These are phyloP conservation scores for Trametes sp. DNA, from an alignment of 1,284 basidiomycete genomes.

Conservation along the genomic window DNA sequence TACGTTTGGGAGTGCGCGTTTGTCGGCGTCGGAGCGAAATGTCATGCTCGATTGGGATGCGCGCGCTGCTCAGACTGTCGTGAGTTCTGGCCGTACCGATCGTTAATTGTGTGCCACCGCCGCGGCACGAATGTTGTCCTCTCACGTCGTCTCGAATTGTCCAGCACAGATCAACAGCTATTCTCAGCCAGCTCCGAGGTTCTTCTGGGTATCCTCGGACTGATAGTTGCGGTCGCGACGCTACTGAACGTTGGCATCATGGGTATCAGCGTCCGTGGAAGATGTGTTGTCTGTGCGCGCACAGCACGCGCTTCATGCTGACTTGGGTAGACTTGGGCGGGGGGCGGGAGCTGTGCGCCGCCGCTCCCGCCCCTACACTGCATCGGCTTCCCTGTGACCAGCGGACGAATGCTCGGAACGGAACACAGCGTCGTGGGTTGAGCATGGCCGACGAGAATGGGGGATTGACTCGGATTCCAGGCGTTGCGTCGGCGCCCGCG, in stretches of 20 bases:
- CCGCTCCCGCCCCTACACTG: conserved; percentile 2
- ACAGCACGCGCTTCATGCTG: conserved; percentile 13
- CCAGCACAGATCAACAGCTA: background rate
- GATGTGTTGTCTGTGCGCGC: conserved; percentile 7
- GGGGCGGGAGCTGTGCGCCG: conserved; percentile 2
- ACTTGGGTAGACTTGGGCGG: background rate
- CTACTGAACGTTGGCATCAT: conserved; percentile 21
- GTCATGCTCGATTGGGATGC: background rate
- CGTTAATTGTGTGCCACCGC: conserved; percentile 16
- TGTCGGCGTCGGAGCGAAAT: background rate
- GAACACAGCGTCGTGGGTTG: conserved; percentile 35
- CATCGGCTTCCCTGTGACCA: conserved; percentile 3
- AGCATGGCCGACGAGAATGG: conserved; percentile 27
- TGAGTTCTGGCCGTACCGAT: conserved; percentile 16
- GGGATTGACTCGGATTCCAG: conserved; percentile 7
- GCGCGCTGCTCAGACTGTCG: background rate
- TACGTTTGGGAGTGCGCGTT: background rate
- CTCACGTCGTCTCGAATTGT: conserved; percentile 3
- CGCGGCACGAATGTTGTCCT: background rate
- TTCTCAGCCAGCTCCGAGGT: background rate
- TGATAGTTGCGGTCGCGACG: conserved; percentile 24
- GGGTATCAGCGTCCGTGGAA: conserved; percentile 28
- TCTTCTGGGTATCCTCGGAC: background rate
- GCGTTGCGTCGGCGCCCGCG: conserved; percentile 20
- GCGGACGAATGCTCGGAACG: conserved; percentile 21